Conservation (phyloP, 768 basidiomycete genomes). For the Macrolepiota fuliginosa region DNA sequence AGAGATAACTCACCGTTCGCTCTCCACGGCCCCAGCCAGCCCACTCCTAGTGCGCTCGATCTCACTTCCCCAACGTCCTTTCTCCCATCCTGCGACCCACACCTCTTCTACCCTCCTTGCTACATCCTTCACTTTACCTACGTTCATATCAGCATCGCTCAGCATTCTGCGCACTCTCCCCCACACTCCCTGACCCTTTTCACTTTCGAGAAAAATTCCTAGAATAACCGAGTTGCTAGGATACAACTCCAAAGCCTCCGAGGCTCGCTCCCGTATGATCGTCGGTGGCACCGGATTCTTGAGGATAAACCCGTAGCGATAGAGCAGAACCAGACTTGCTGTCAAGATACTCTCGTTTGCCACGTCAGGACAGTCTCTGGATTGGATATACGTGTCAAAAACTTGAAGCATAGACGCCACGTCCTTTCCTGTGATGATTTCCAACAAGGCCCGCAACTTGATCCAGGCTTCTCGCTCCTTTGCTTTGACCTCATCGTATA, state of each 20-base stretch:
- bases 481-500: constrained; percentile 33
- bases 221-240: constrained; percentile 71
- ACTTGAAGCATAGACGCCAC: constrained; percentile 36
- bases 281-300: constrained; percentile 57
- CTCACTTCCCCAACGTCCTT: constrained; percentile 66
- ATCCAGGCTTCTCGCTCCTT: constrained; percentile 66
- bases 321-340: constrained; percentile 56
- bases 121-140: constrained; percentile 49
- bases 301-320: constrained; percentile 53
- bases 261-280: constrained; percentile 55
- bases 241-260: constrained; percentile 52
- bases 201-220: constrained; percentile 72
- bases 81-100: constrained; percentile 82
- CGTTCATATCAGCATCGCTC: constrained; percentile 38
- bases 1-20: constrained; percentile 54
- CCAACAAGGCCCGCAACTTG: constrained; percentile 61
- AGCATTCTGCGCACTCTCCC: constrained; percentile 60
- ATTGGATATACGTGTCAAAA: constrained; percentile 34
- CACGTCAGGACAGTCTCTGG: constrained; percentile 20
- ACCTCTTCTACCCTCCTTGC: constrained; percentile 62
- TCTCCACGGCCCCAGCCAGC: constrained; percentile 58
- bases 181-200: constrained; percentile 79
- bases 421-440: constrained; percentile 50
- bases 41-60: constrained; percentile 68
- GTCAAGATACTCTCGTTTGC: constrained; percentile 56